Conservation (phyloP, 1,139 yeast species). For the Geotrichum fermentans region DNA sequence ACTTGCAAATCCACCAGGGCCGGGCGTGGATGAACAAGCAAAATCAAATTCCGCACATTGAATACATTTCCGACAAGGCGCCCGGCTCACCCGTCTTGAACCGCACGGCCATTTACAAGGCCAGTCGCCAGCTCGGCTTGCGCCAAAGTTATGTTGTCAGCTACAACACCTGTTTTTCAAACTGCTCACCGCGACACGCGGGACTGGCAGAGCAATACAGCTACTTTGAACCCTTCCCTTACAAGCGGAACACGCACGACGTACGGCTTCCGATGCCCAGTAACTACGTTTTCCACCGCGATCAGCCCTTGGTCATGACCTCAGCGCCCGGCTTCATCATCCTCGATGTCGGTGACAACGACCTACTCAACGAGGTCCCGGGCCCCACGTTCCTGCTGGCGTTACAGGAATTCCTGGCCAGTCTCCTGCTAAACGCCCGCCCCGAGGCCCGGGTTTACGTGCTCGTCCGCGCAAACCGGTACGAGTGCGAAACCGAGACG, state of each 20-base stretch:
- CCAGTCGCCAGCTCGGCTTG: slow-evolving; percentile 15
- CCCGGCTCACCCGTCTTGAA: slow-evolving; percentile 7
- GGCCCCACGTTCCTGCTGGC: slow-evolving; percentile 11
- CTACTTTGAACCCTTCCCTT: slow-evolving; percentile 16
- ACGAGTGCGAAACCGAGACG: slow-evolving; percentile 19
- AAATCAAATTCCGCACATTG: slow-evolving; percentile 17
- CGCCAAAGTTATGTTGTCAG: slow-evolving; percentile 15
- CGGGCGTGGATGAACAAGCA: slow-evolving; percentile 16
- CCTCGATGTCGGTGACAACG: slow-evolving; percentile 21
- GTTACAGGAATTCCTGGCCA: slow-evolving; percentile 18
- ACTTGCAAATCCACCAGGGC: slow-evolving; percentile 17
- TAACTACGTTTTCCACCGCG: slow-evolving; percentile 19
- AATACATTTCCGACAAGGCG: slow-evolving; percentile 19
- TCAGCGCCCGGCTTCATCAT: slow-evolving; percentile 19
- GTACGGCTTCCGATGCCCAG: slow-evolving; percentile 17
- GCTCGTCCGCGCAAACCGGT: slow-evolving; percentile 15
- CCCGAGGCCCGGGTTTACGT: slow-evolving; percentile 18
- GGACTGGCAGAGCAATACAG: slow-evolving; percentile 20
- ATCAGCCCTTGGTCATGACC: slow-evolving; percentile 13
- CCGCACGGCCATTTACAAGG: slow-evolving; percentile 16
- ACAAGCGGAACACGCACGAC: slow-evolving; percentile 13
- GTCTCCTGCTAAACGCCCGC: slow-evolving; percentile 13
- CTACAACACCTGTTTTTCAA: slow-evolving; percentile 17
- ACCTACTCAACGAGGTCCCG: slow-evolving; percentile 9
- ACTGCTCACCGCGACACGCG: slow-evolving; percentile 8